These are phyloP conservation scores for Pythium phragmiticola DNA, from an alignment of 352 stramenopile species.

Conservation along the genomic window DNA sequence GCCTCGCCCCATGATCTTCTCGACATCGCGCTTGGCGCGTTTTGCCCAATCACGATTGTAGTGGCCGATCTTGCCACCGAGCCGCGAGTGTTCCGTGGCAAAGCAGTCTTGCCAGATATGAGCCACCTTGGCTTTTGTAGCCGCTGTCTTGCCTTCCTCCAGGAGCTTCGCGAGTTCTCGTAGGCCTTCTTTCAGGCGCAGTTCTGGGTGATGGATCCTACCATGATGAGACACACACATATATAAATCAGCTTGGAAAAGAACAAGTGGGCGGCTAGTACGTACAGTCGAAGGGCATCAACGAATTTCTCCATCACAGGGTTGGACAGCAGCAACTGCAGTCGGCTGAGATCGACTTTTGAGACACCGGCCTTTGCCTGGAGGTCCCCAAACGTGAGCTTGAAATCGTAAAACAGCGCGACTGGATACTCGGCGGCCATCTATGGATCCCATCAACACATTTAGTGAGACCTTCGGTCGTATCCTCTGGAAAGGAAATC, in stretches of 20 bases:
- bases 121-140: constrained; percentile 36
- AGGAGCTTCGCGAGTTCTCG: constrained; percentile 63
- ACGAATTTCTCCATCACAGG: constrained; percentile 83
- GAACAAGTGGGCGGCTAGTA: neutral
- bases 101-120: constrained; percentile 70
- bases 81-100: constrained; percentile 38
- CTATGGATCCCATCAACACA: constrained; percentile 24
- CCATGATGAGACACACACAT: constrained; percentile 10
- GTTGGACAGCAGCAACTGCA: constrained; percentile 57
- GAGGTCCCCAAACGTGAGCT: constrained; percentile 51
- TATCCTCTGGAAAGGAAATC: neutral
- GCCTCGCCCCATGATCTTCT: constrained; percentile 73
- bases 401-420: constrained; percentile 84
- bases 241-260: neutral
- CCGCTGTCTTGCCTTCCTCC: constrained; percentile 39
- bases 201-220: constrained; percentile 78
- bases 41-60: constrained; percentile 76
- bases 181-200: constrained; percentile 79
- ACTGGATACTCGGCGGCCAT: constrained; percentile 70
- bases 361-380: constrained; percentile 19
- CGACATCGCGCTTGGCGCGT: constrained; percentile 40
- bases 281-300: constrained; percentile 66
- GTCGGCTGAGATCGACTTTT: constrained; percentile 48
- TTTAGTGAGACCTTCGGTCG: neutral
- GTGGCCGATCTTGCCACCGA: constrained; percentile 60